A percentile compares a stretch with the other conserved stretches of the same genome.
Conservation (phyloP, 2,329 filamentous ascomycete genomes). For the Colletotrichum plurivorum region DNA sequence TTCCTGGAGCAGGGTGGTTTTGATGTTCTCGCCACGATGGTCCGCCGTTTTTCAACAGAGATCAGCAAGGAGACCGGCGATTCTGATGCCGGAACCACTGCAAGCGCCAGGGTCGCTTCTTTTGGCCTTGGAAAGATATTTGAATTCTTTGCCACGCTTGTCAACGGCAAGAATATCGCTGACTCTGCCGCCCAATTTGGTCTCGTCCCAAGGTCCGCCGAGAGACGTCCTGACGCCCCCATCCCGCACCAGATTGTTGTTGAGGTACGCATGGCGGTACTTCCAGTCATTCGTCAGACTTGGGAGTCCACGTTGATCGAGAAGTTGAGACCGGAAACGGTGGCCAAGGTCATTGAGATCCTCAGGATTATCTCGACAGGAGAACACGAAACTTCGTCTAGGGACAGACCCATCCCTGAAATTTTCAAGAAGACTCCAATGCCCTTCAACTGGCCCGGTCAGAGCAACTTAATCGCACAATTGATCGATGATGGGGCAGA, state of each 20-base stretch:
- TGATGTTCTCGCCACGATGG: conserved; percentile 78
- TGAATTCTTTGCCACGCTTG: conserved; percentile 82
- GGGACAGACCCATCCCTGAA: conserved; percentile 46
- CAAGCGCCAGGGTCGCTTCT: conserved; percentile 42
- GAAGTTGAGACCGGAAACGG: conserved; percentile 81
- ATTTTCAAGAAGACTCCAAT: conserved; percentile 61
- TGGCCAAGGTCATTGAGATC: conserved; percentile 86
- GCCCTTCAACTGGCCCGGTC: conserved; percentile 62
- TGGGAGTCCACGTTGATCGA: conserved; percentile 91
- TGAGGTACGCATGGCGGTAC: conserved; percentile 84
- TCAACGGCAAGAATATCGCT: conserved; percentile 83
- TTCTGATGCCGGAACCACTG: conserved; percentile 34
- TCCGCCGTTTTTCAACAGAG: conserved; percentile 76
- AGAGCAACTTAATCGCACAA: conserved; percentile 36
- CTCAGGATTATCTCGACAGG: conserved; percentile 82
- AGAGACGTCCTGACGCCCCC: conserved; percentile 58
- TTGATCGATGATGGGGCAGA: conserved; percentile 65
- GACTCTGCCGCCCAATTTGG: conserved; percentile 77
- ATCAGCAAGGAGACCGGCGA: conserved; percentile 55
- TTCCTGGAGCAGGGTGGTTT: conserved; percentile 89
- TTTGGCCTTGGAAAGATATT: conserved; percentile 85
- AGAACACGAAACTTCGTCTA: conserved; percentile 76
- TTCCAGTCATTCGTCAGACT: conserved; percentile 81
- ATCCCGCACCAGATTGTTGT: conserved; percentile 83
- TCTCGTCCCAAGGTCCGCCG: conserved; percentile 55